phyloP scores from a whole-genome alignment of 257 asterid species.

The Capsicum baccatum region DNA sequence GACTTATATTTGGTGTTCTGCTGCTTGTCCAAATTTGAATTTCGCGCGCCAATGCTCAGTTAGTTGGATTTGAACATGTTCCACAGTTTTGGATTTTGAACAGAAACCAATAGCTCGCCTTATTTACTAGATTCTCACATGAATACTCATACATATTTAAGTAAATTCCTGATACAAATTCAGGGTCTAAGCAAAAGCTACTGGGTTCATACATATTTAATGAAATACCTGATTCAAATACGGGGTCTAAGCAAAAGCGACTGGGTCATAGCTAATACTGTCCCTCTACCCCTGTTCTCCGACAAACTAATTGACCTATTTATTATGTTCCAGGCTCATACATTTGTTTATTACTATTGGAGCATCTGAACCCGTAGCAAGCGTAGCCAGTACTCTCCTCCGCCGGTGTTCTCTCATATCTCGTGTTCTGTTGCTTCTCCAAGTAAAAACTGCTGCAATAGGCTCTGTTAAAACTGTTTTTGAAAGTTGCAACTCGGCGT shows the following conservation, averaged over 20 bases:
- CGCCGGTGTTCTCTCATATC: no score
- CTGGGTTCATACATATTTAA: no score
- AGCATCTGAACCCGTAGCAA: constrained; percentile 14
- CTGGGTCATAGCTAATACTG: neutral
- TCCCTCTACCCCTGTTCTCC: neutral
- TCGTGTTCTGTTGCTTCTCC: no score
- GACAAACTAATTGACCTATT: neutral
- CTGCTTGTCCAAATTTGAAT: no score
- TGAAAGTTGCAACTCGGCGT: no score
- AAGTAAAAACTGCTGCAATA: no score
- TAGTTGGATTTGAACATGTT: constrained; percentile 52
- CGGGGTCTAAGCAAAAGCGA: neutral
- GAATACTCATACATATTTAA: neutral
- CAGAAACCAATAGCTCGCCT: neutral
- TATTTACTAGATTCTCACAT: neutral
- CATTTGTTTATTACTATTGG: constrained; percentile 80
- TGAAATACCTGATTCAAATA: no score
- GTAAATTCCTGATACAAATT: neutral
- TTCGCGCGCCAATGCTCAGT: no score
- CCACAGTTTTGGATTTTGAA: neutral
- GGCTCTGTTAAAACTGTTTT: no score
- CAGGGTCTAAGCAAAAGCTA: neutral
- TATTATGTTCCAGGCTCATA: constrained; percentile 67
- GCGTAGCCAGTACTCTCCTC: no score
- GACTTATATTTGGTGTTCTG: no score